phyloP scores from a whole-genome alignment of 2,329 filamentous ascomycete species.

The Ophiocordyceps camponoti-saundersi region DNA sequence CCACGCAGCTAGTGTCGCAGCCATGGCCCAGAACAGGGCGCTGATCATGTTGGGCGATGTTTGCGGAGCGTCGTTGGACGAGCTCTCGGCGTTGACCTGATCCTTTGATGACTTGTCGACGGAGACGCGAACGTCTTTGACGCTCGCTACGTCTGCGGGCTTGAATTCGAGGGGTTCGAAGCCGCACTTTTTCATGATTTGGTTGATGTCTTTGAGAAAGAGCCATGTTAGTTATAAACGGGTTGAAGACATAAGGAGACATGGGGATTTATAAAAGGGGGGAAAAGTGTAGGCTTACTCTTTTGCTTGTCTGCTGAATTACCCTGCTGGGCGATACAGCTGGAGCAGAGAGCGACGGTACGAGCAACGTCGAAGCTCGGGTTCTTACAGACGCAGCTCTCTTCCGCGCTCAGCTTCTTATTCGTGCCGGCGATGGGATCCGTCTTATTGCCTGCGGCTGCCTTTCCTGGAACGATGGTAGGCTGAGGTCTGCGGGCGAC shows the following conservation, averaged over 20 bases:
- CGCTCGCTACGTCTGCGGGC: not conserved
- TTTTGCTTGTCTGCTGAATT: not conserved
- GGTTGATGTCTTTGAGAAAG: not conserved
- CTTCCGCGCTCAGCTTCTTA: constrained; percentile 9
- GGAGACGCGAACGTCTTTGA: not conserved
- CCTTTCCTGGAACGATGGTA: too few relatives aligned
- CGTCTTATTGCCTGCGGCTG: not conserved
- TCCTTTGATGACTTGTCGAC: not conserved
- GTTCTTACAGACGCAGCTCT: constrained; percentile 20
- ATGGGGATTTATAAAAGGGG: too few relatives aligned
- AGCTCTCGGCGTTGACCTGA: too few relatives aligned
- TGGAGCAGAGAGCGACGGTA: constrained; percentile 20
- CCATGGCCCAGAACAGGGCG: too few relatives aligned
- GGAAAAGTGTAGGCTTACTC: too few relatives aligned
- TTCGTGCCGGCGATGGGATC: not conserved
- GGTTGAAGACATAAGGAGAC: too few relatives aligned
- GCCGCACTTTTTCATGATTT: not conserved
- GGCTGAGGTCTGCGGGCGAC: too few relatives aligned
- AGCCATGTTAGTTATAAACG: too few relatives aligned
- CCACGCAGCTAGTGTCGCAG: too few relatives aligned
- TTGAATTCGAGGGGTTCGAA: not conserved
- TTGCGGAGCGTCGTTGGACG: too few relatives aligned
- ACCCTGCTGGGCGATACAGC: constrained; percentile 17
- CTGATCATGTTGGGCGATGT: too few relatives aligned
- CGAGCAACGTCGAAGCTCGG: constrained; percentile 21